These are phyloP conservation scores for Diutina siamensis DNA, from an alignment of 1,139 yeast genomes.

Conservation along the genomic window DNA sequence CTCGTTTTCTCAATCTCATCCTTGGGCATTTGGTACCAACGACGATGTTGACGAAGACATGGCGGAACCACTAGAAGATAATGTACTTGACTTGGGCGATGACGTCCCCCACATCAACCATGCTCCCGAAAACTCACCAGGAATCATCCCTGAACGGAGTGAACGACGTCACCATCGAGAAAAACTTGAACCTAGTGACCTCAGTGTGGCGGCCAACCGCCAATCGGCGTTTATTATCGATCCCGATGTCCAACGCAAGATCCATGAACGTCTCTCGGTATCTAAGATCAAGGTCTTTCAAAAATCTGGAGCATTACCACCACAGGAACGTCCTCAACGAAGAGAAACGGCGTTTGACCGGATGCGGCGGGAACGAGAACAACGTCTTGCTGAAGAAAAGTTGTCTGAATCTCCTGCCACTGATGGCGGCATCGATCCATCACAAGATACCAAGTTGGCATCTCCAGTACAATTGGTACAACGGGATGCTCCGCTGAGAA, in stretches of 20 bases:
- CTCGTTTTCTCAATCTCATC: neutral
- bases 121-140: neutral
- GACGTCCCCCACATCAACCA: neutral
- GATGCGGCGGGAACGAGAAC: constrained; percentile 4
- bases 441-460: neutral
- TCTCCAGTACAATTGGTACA: neutral
- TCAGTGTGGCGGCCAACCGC: neutral
- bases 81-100: neutral
- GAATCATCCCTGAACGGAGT: neutral
- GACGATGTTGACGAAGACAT: neutral
- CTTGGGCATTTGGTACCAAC: neutral
- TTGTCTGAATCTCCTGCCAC: neutral
- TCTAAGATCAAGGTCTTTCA: constrained; percentile 3
- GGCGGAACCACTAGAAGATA: too few species aligned
- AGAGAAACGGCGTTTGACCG: constrained; percentile 4
- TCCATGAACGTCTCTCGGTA: neutral
- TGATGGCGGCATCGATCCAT: neutral
- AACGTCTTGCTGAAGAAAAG: neutral
- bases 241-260: constrained; percentile 4
- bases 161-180: neutral
- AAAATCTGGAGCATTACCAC: neutral
- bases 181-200: neutral
- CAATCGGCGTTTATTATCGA: constrained; percentile 1
- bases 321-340: neutral
- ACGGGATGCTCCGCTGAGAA: constrained; percentile 1